Percentiles rank a stretch among this genome's conserved stretches.
Conservation (phyloP, 176 grass and related monocot genomes). For the Aegilops tauschii region DNA sequence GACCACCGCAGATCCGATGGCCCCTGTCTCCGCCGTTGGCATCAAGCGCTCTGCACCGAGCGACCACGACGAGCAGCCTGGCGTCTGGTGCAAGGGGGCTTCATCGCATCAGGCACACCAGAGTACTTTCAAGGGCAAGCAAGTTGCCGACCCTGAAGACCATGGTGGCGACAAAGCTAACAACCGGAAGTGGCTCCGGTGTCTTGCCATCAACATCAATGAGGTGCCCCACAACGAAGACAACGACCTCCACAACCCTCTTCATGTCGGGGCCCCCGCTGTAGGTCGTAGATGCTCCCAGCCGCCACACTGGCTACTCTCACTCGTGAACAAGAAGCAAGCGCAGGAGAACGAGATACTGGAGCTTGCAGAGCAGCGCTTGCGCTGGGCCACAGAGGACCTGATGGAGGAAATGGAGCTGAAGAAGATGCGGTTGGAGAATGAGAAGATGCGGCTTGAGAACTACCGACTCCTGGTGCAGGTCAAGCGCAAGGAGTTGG, state of each 20-base stretch:
- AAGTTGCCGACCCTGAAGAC: neutral
- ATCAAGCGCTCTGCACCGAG: neutral
- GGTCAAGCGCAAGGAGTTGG: neutral
- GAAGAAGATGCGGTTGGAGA: neutral
- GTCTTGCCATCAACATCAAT: conserved; percentile 2
- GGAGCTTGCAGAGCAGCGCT: neutral
- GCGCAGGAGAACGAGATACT: neutral
- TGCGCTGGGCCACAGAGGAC: neutral
- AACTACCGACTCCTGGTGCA: neutral
- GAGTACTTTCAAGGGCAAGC: neutral
- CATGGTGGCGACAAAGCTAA: neutral
- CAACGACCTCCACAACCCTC: neutral
- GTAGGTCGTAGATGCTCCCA: neutral
- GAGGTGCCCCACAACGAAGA: neutral
- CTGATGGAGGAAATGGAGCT: neutral
- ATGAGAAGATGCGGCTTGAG: neutral
- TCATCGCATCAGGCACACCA: neutral
- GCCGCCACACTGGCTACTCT: neutral
- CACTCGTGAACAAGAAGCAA: too few species aligned
- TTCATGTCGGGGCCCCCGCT: too few species aligned
- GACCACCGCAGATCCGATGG: neutral
- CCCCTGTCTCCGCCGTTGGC: neutral
- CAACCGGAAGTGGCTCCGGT: neutral
- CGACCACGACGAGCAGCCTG: neutral
- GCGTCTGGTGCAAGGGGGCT: neutral